Base-by-base conservation (phyloP, 139 green algal genomes). In the Micromonas commoda region DNA sequence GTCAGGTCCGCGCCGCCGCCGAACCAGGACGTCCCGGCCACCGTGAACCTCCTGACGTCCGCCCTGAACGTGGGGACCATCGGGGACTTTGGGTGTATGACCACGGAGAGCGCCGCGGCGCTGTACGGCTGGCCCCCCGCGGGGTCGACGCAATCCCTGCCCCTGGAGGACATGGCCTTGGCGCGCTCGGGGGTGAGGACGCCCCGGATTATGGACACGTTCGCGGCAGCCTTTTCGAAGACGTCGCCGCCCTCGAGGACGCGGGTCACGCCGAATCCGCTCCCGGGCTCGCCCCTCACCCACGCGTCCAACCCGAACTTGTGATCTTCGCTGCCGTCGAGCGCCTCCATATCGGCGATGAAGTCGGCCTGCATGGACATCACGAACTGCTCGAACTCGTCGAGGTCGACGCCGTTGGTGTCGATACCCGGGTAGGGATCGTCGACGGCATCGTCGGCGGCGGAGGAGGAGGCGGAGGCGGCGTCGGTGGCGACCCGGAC, bases 1-100 rank as follows among this genome's bases (percentile, higher is more conserved):
- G 95, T 99, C 9, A 99, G 85, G 86, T 99, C 95, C 63, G 88
- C 93, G 57, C 95, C 94, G 31, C 95, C 95, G 53, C 95, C 95
- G 80, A 90, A 98, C 95, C 93, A 98, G 80, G 31, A 64, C 0
- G 2, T 3, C 19, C 13, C 28, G 32, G 67, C 29, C 68, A 68
- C 28, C 5, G 52, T 6, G 79, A 99, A 99, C 3, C 93, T 80
- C 2, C 95, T 84, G 28, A 98, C 90, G 81, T 99, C 95, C 13
- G 91, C 92, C 0, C 95, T 80, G 70, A 99, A 89, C 13, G 95
- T 99, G 37, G 95, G 95, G 6, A 97, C 91, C 26, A 90, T 80
- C 13, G 95, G 95, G 73, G 94, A 87, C 0, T 83, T 83, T 9
- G 86, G 77, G 86, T 98, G 94, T 82, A 97, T 97, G 57, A 99